Percentiles rank a stretch among this genome's conserved stretches.
Conservation (phyloP, 495 filamentous ascomycete species). For the Talaromyces nanjingensis region DNA sequence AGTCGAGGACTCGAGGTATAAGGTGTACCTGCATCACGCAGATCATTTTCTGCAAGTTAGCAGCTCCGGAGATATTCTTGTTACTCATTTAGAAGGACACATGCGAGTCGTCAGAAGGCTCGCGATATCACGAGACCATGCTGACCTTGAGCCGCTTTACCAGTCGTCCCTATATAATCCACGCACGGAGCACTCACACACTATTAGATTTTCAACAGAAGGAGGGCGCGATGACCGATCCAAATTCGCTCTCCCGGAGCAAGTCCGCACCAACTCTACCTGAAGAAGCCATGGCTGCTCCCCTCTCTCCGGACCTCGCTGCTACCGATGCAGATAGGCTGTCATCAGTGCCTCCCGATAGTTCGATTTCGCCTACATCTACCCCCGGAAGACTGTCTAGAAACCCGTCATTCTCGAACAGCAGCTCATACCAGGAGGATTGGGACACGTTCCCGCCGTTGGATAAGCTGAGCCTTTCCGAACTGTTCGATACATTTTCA, state of each 20-base stretch:
- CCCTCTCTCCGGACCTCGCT: conserved; percentile 13
- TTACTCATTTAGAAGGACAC: background rate
- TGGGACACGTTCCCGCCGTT: conserved; percentile 82
- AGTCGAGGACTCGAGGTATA: background rate
- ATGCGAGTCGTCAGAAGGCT: background rate
- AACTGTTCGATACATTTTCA: conserved; percentile 89
- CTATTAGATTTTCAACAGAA: conserved; percentile 39
- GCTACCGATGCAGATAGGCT: conserved; percentile 23
- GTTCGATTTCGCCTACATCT: conserved; percentile 27
- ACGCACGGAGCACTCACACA: conserved; percentile 33
- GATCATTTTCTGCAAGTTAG: background rate
- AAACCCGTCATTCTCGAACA: conserved; percentile 66
- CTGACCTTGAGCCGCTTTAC: conserved; percentile 39
- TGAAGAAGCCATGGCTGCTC: conserved; percentile 22
- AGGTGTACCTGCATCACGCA: background rate
- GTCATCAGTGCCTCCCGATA: conserved; percentile 11
- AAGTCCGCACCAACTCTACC: conserved; percentile 21
- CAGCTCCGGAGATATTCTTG: background rate
- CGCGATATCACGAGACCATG: conserved; percentile 18
- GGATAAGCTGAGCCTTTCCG: conserved; percentile 87
- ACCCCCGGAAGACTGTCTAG: conserved; percentile 51
- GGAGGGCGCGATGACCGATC: conserved; percentile 30
- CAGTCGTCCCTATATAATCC: conserved; percentile 31
- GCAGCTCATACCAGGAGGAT: conserved; percentile 77
- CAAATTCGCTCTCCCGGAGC: conserved; percentile 16